Base-by-base conservation (phyloP, 2,329 filamentous ascomycete genomes). In the Penicillium sp. region DNA sequence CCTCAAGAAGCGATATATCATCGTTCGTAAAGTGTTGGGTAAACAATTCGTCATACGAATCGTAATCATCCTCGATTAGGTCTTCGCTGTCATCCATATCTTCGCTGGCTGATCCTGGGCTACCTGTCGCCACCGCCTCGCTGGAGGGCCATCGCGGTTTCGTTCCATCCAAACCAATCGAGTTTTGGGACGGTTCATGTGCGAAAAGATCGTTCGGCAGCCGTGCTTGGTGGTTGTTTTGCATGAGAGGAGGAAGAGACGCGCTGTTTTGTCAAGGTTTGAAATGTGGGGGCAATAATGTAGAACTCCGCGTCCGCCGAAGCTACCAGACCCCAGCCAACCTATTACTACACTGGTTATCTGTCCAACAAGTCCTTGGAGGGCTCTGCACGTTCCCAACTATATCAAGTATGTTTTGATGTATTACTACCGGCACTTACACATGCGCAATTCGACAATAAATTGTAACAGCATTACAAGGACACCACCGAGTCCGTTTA, bases 21-120 rank as follows among this genome's bases (percentile, higher is more conserved):
- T 69, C 68, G 30, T 69, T 69, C 8, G 70, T 63, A 31, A 77
- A 66, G 60, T 76, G 70, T 15, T 73, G 71, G 7, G 71, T 71
- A 48, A 78, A 75, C 31, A 78, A 68, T 58, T 79, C 77, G 59
- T 76, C 70, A 54, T 71, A 74, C 11, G 70, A 77, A 58, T 78
- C 75, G 62, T 77, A 78, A 63, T 77, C 76, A 61, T 79, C 76
- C 53, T 79, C 77, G 63, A 79, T 76, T 21, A 75, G 55, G 58
- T 80, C 77, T 30, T 77, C 56, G 70, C 60, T 30, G 70, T 65
- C 29, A 66, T 48, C 46, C 31, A 53, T 60, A 41, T 55, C 57
- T 29, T 59, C 26, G 35, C 7, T 23, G n/a, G 19, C 45, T 46
- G 41, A 38, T 17, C 15, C n/a, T 29, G 44, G 31, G 30, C 38